Percentiles rank a stretch among this genome's conserved stretches.
phyloP scores from a whole-genome alignment of 2,329 filamentous ascomycete genomes.

The Blumeria graminis region DNA sequence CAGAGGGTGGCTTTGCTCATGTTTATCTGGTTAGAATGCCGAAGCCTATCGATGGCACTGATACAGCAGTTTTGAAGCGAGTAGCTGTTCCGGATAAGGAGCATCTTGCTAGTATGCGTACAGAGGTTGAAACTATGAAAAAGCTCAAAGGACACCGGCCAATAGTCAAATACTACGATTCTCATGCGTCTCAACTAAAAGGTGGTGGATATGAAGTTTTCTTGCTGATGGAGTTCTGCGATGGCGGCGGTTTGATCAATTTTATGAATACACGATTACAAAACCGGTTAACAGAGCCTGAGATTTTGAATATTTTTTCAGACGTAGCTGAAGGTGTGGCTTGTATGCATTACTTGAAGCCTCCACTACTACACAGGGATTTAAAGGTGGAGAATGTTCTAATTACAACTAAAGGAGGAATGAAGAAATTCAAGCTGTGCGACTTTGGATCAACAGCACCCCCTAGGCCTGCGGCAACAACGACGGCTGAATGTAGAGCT shows the following conservation, averaged over 20 bases:
- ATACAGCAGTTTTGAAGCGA: constrained; percentile 29
- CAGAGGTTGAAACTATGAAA: constrained; percentile 99
- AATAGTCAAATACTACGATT: constrained; percentile 97
- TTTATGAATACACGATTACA: constrained; percentile 98
- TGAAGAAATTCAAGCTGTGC: constrained; percentile 75
- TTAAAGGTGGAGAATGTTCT: constrained; percentile 96
- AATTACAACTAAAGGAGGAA: constrained; percentile 37
- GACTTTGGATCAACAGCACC: constrained; percentile 87
- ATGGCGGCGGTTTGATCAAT: constrained; percentile 85
- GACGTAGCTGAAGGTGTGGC: constrained; percentile 92
- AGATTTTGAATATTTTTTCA: constrained; percentile 90
- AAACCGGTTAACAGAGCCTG: constrained; percentile 86
- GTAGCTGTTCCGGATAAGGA: constrained; percentile 95
- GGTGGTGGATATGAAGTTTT: constrained; percentile 95
- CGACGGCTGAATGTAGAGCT: constrained; percentile 65
- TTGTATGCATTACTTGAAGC: constrained; percentile 97
- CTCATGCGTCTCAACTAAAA: constrained; percentile 80
- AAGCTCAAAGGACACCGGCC: constrained; percentile 87
- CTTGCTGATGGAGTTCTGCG: constrained; percentile 91
- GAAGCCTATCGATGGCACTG: constrained; percentile 20
- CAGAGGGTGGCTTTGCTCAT: constrained; percentile 92
- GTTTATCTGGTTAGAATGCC: constrained; percentile 88
- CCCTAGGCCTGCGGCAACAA: constrained; percentile 63
- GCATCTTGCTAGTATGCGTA: constrained; percentile 83
- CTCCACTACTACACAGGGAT: constrained; percentile 75